phyloP scores from a whole-genome alignment of 768 basidiomycete genomes.

The Neoboletus brunneissimus region DNA sequence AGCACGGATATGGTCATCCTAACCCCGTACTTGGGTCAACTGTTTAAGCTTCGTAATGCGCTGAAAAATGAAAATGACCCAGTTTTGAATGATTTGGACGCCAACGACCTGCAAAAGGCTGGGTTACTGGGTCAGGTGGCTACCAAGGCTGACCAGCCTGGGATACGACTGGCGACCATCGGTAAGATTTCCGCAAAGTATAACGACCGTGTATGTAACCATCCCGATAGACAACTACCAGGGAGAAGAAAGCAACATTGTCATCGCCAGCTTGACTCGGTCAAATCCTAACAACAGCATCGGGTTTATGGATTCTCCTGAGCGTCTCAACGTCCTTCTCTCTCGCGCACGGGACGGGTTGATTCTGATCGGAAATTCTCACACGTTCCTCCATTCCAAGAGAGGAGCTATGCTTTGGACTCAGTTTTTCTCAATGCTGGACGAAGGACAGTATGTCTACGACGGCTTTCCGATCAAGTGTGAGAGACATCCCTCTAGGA shows the following conservation, averaged over 20 bases:
- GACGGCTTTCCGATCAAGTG: conserved; percentile 62
- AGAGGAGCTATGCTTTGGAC: conserved; percentile 55
- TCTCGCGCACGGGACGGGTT: conserved; percentile 66
- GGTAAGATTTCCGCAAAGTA: conserved; percentile 38
- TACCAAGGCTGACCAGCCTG: conserved; percentile 36
- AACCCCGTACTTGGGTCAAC: conserved; percentile 69
- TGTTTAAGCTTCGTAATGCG: conserved; percentile 45
- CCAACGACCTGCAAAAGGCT: conserved; percentile 54
- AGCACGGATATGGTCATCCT: conserved; percentile 59
- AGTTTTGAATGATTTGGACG: conserved; percentile 61
- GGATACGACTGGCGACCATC: conserved; percentile 62
- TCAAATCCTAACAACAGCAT: conserved; percentile 58
- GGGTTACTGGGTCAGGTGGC: conserved; percentile 48
- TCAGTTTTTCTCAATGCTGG: conserved; percentile 45
- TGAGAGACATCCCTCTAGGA: conserved; percentile 49
- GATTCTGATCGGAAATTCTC: conserved; percentile 64
- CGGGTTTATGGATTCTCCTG: conserved; percentile 69
- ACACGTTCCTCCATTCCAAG: conserved; percentile 55
- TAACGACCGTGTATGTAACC: neutral
- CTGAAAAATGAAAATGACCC: conserved; percentile 52
- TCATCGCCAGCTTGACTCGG: conserved; percentile 58
- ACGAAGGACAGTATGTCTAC: conserved; percentile 44
- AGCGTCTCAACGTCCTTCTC: conserved; percentile 70
- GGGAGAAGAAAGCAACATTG: conserved; percentile 71
- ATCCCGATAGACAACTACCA: conserved; percentile 63